Base-by-base conservation (phyloP, 305 asterid genomes). In the Fraxinus sp. region DNA sequence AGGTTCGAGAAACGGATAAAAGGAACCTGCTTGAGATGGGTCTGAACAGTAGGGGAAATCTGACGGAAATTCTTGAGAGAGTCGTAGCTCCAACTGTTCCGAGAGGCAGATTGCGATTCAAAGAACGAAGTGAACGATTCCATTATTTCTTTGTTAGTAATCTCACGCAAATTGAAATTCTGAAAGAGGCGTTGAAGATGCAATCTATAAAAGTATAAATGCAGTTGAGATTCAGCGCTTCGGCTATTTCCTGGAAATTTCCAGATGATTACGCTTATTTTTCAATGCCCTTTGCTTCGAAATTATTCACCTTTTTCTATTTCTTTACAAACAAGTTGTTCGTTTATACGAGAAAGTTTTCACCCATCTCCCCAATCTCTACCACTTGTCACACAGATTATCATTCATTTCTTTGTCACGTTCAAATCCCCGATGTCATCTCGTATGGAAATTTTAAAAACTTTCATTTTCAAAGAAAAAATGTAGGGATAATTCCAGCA, bases 61-160 rank as follows among this genome's bases (percentile, higher is more conserved):
- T 93, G 96, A 11, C 95, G 92, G 89, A 96, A 87, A 87, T 93
- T 96, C 86, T 94, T 94, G 39, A 96, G 97, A 35, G 97, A 93
- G 37, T 96, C 97, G 80, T 90, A 94, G 74, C 86, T 90, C 97
- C 97, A 93, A 3, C 97, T 83, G 80, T 82, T 88, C 5, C 95
- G 85, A 7, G 96, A 86, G 37, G 91, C 41, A 18, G 90, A 83
- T 79, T 86, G 97, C 26, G 92, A 83, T 11, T 87, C 94, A 84
- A 93, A 90, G 91, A 91, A 93, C 52, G 97, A 90, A 7, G 96
- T 70, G 73, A 93, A 93, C 4, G 93, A 85, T 68, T 94, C 97
- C 98, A 96, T 95, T 46, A 52, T 59, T 59, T 59, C 70, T 59
- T 18, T 20, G 10, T 7, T 5, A 46, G 20, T 14, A 49, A 52